Evolutionary conservation across 306 rosid genomes (phyloP), one percentile per base, ranked within the genome.

Genomic region (Ormosia semicastrata): DNA sequence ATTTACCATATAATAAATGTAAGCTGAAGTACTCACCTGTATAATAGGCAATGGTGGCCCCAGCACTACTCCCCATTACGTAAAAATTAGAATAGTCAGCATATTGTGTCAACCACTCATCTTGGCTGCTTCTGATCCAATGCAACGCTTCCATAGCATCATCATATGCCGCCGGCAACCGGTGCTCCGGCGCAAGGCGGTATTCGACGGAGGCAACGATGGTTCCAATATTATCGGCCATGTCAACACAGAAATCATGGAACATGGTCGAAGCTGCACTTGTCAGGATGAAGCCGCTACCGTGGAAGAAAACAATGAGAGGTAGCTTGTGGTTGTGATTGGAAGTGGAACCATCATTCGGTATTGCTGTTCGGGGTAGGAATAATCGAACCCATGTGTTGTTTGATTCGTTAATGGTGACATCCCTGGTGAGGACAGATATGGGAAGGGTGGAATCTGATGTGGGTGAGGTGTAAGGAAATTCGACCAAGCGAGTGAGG

Each of bases 111-210:
- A 91, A 5, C 92, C 92, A 91, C 3, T 73, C 86, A 5, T 89
- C 88, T 0, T 39, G 7, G 15, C 46, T 30, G 12, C 41, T 15
- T 76, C 50, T 79, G 7, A 90, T 71, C 80, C 81, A 81, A 53
- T 39, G 75, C 52, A 90, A 17, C 5, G 94, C 86, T 10, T 88
- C 92, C 73, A 78, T 3, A 3, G 77, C 94, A 37, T 88, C 92
- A 0, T 90, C 88, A 15, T 66, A 90, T 0, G 94, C 89, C 2
- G 89, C 89, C 3, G 91, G 89, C 14, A 81, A 80, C 4, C 87
- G 86, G 52, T 88, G 87, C 75, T 88, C 90, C 4, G 89, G 94
- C 4, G 90, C 86, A 0, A 90, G 89, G 11, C 90, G 85, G 79
- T 88, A 90, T 8, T 73, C 89, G 6, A 88, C 80, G 10, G 92